A percentile compares a stretch with the other conserved stretches of the same genome.
These are phyloP conservation scores for Aspergillus uvarum DNA, from an alignment of 2,329 filamentous ascomycete species.

Conservation along the genomic window DNA sequence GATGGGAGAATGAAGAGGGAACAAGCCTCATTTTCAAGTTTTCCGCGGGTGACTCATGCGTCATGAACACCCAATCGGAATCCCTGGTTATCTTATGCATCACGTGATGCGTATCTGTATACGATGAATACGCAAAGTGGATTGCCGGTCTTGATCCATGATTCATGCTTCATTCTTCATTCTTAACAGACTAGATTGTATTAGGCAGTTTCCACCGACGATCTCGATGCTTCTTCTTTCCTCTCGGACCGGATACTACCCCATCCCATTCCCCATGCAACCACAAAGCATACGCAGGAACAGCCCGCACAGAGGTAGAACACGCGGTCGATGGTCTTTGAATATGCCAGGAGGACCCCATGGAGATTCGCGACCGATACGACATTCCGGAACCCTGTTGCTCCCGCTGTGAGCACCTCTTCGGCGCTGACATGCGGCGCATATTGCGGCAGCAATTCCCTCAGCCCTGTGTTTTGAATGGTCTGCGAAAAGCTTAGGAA, in stretches of 20 bases:
- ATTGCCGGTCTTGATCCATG: too few relatives aligned
- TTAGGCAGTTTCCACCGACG: background rate
- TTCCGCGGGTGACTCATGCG: constrained; percentile 6
- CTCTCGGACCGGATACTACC: background rate
- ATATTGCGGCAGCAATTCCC: constrained; percentile 16
- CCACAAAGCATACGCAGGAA: background rate
- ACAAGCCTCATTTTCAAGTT: background rate
- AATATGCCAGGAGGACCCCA: constrained; percentile 30
- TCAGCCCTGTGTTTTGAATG: constrained; percentile 31
- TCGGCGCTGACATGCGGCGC: constrained; percentile 18
- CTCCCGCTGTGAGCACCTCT: constrained; percentile 15
- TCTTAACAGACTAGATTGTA: background rate
- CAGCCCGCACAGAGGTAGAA: constrained; percentile 1
- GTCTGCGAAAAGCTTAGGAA: constrained; percentile 31
- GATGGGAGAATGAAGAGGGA: background rate
- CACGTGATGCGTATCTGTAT: background rate
- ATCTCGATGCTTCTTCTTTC: background rate
- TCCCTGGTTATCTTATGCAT: background rate
- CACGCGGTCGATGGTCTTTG: constrained; percentile 4
- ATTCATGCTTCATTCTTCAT: too few relatives aligned
- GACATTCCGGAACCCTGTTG: constrained; percentile 26
- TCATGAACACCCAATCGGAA: constrained; percentile 2
- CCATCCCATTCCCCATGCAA: constrained; percentile 8
- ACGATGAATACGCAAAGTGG: background rate
- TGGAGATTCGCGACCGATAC: constrained; percentile 25